phyloP scores from a whole-genome alignment of 768 basidiomycete genomes.

The Suillus alpinus region DNA sequence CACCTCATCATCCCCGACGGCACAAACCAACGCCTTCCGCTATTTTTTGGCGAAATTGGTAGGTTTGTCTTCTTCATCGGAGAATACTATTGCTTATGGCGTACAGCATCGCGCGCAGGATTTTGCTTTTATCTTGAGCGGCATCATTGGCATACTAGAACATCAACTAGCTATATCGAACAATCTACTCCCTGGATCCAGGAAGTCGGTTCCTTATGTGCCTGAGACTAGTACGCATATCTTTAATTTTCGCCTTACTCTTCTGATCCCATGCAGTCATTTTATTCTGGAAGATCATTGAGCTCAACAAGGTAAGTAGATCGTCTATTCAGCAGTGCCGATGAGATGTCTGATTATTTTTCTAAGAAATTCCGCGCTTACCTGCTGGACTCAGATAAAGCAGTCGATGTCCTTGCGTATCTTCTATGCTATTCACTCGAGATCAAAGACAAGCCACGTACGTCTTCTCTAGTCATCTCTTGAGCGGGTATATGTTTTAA shows the following conservation, averaged over 20 bases:
- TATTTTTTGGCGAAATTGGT: slow-evolving; percentile 91
- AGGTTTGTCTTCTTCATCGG: slow-evolving; percentile 5
- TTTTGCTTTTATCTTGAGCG: slow-evolving; percentile 79
- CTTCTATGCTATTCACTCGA: slow-evolving; percentile 81
- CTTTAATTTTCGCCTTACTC: neutral
- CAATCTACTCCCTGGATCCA: slow-evolving; percentile 82
- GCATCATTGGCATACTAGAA: slow-evolving; percentile 63
- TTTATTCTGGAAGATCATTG: slow-evolving; percentile 88
- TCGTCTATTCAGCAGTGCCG: neutral
- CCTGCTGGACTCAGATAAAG: slow-evolving; percentile 76
- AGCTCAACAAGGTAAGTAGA: slow-evolving; percentile 78
- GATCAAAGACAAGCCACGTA: slow-evolving; percentile 92
- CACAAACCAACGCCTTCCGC: slow-evolving; percentile 82
- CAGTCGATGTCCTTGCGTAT: slow-evolving; percentile 73
- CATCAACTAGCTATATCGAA: slow-evolving; percentile 75
- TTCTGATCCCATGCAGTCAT: slow-evolving; percentile 49
- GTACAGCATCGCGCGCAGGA: slow-evolving; percentile 85
- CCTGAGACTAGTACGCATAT: slow-evolving; percentile 71
- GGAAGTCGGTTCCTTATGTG: slow-evolving; percentile 76
- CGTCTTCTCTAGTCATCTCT: slow-evolving; percentile 23
- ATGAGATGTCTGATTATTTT: slow-evolving; percentile 4
- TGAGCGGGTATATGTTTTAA: slow-evolving; percentile 8
- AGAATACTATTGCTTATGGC: slow-evolving; percentile 9
- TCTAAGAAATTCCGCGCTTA: slow-evolving; percentile 86
- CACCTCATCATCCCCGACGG: slow-evolving; percentile 47